These are phyloP conservation scores for Brettanomyces bruxellensis DNA, from an alignment of 805 yeast genomes.

Conservation along the genomic window DNA sequence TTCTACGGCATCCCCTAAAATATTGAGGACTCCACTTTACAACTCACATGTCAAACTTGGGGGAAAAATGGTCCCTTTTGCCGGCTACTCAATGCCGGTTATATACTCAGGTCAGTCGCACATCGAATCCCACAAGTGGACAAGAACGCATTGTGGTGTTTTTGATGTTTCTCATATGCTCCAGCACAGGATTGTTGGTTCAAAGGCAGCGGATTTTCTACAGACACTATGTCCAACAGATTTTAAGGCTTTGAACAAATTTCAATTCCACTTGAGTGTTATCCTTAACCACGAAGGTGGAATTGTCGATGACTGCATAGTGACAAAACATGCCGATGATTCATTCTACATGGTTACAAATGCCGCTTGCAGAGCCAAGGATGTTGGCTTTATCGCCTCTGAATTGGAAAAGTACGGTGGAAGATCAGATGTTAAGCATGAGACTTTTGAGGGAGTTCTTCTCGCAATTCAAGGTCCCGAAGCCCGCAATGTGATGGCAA, in stretches of 20 bases:
- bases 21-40: constrained; percentile 64
- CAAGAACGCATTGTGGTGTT: constrained; percentile 75
- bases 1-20: background rate
- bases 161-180: constrained; percentile 98
- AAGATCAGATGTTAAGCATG: constrained; percentile 20
- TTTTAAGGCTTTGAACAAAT: constrained; percentile 43
- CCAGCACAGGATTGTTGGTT: constrained; percentile 74
- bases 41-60: constrained; percentile 70
- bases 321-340: constrained; percentile 74
- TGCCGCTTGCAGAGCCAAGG: constrained; percentile 89
- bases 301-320: constrained; percentile 87
- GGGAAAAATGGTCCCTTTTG: constrained; percentile 92
- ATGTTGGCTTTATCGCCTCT: constrained; percentile 49
- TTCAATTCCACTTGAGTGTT: constrained; percentile 68
- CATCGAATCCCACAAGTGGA: constrained; percentile 93
- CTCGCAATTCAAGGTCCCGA: constrained; percentile 92
- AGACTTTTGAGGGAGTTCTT: constrained; percentile 60
- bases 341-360: constrained; percentile 83
- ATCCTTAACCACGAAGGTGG: constrained; percentile 66
- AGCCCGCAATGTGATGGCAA: constrained; percentile 59
- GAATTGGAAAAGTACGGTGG: constrained; percentile 34
- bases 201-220: constrained; percentile 55
- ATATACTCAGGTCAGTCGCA: constrained; percentile 78
- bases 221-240: constrained; percentile 88
- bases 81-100: constrained; percentile 96